Conservation (phyloP, 2,329 filamentous ascomycete genomes). For the Lojkania enalia region DNA sequence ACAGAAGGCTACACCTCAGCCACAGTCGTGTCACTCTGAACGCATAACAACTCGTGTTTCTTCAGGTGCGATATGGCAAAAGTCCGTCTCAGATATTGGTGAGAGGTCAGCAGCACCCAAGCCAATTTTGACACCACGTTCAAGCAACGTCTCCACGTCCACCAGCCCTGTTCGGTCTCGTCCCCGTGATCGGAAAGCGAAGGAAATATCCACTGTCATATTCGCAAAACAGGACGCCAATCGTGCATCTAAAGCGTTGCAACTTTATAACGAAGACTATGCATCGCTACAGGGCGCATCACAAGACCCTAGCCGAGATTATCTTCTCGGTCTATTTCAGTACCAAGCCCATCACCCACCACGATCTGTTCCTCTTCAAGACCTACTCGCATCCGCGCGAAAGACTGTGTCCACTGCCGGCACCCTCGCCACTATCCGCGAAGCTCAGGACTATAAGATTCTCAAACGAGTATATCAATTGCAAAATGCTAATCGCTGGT, state of each 20-base stretch:
- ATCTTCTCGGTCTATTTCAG: slow-evolving; percentile 64
- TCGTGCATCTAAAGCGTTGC: slow-evolving; percentile 33
- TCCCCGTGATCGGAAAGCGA: slow-evolving; percentile 49
- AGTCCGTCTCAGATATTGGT: slow-evolving; percentile 73
- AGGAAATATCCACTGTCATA: slow-evolving; percentile 73
- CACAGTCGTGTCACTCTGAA: slow-evolving; percentile 39
- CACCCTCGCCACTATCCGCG: slow-evolving; percentile 78
- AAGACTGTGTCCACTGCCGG: slow-evolving; percentile 90
- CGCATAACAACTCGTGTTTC: slow-evolving; percentile 71
- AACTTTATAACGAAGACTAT: slow-evolving; percentile 45
- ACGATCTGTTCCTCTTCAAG: slow-evolving; percentile 60
- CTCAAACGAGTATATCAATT: slow-evolving; percentile 85
- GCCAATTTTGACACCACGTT: slow-evolving; percentile 47
- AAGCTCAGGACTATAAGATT: slow-evolving; percentile 85
- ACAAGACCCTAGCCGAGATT: slow-evolving; percentile 57
- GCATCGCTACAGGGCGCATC: slow-evolving; percentile 51
- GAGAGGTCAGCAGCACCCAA: slow-evolving; percentile 58
- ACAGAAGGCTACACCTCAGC: slow-evolving; percentile 28
- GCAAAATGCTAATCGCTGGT: slow-evolving; percentile 91
- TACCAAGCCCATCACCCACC: slow-evolving; percentile 61
- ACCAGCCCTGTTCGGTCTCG: slow-evolving; percentile 30
- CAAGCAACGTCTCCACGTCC: slow-evolving; percentile 30
- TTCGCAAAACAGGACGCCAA: slow-evolving; percentile 66
- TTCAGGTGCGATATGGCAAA: slow-evolving; percentile 70
- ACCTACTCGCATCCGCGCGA: slow-evolving; percentile 77